Conservation (phyloP, 768 basidiomycete species). For the Panaeolus cyanescens region DNA sequence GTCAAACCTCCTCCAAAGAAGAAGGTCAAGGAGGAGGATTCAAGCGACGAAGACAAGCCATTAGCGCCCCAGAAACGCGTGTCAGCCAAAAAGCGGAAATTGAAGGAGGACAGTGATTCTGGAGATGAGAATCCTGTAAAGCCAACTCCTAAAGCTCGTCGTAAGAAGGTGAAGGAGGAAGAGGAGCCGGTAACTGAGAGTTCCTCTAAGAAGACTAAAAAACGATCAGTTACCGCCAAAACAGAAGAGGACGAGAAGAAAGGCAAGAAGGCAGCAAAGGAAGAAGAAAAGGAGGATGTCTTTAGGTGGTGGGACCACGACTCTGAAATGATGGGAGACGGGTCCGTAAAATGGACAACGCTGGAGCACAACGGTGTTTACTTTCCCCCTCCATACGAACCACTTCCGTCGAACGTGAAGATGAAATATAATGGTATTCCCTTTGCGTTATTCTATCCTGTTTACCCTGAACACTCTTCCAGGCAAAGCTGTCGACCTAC, state of each 20-base stretch:
- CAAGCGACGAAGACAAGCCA: slow-evolving; percentile 30
- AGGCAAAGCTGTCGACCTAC: slow-evolving; percentile 82
- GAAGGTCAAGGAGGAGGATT: slow-evolving; percentile 58
- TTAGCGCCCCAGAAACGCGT: slow-evolving; percentile 37
- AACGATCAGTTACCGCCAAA: slow-evolving; percentile 42
- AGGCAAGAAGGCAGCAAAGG: slow-evolving; percentile 55
- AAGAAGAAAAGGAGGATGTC: slow-evolving; percentile 72
- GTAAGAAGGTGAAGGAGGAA: slow-evolving; percentile 60
- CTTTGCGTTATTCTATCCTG: slow-evolving; percentile 1
- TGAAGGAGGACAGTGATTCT: slow-evolving; percentile 53
- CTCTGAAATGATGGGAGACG: slow-evolving; percentile 69
- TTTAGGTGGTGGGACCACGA: slow-evolving; percentile 85
- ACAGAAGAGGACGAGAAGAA: slow-evolving; percentile 45
- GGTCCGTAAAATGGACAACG: slow-evolving; percentile 89
- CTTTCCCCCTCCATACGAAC: slow-evolving; percentile 94
- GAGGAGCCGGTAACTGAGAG: slow-evolving; percentile 32
- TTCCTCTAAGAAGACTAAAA: slow-evolving; percentile 44
- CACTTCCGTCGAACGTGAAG: slow-evolving; percentile 79
- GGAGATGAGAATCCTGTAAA: slow-evolving; percentile 46
- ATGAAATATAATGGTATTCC: slow-evolving; percentile 91
- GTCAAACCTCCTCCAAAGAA: slow-evolving; percentile 62
- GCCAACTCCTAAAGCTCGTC: slow-evolving; percentile 47
- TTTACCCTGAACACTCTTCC: slow-evolving; percentile 9
- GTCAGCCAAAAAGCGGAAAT: slow-evolving; percentile 42
- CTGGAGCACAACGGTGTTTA: slow-evolving; percentile 93